Base-by-base conservation (phyloP, 176 grass and related monocot genomes). In the Raddia distichophylla region DNA sequence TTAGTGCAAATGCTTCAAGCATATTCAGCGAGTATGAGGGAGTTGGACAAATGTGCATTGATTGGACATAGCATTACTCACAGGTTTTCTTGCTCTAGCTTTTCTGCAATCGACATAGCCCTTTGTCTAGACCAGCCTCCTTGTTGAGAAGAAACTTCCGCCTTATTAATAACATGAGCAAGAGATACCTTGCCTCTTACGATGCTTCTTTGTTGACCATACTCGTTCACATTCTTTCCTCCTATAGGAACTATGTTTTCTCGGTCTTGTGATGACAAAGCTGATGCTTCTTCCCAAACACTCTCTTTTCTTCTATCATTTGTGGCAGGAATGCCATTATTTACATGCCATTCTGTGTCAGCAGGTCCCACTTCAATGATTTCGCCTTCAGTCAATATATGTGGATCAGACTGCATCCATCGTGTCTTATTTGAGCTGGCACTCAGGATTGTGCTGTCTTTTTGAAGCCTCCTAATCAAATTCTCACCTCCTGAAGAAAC, bases 301-400 rank as follows among this genome's bases (percentile, higher is more conserved):
- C 62, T 33, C 35, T 67, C 40, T 14, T 60, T 43, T 56, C 78
- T 82, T 77, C 64, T 79, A 80, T 71, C 71, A 70, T 65, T 81
- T 66, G 72, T 49, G 33, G 40, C 35, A 89, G 71, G 62, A 69
- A 35, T 69, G 5, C 18, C 44, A 71, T 74, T 61, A 56, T 76
- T 34, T 76, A 54, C 55, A 33, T 12, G 66, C 86, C 82, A 80
- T 73, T 80, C 72, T 69, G 76, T 77, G 68, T 82, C 51, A 77
- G 83, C 78, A 76, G 86, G 60, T 53, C 88, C 86, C 65, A 82
- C 68, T 93, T 91, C 88, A 86, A 93, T 91, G 66, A 99, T 86
- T 79, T 99, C 96, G 19, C 91, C 96, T 93, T 95, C 96, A 40
- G 89, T 95, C 78, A 99, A 81, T 86, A 99, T 89, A 76, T 99